A percentile compares a stretch with the other conserved stretches of the same genome.
phyloP scores from a whole-genome alignment of 257 asterid genomes.

The Solanum etuberosum region DNA sequence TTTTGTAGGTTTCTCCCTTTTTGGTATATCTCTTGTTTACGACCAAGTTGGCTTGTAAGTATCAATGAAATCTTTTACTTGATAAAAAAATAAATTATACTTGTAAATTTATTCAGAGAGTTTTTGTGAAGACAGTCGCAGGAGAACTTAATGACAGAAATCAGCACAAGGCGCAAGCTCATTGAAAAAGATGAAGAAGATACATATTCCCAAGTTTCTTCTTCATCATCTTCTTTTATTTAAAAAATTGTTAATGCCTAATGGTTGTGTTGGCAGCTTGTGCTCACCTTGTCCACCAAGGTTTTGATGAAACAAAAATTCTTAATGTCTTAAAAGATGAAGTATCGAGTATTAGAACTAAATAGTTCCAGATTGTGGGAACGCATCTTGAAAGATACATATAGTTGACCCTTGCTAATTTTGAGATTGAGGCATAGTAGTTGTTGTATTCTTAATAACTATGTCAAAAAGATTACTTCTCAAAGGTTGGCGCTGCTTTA shows the following conservation, averaged over 20 bases:
- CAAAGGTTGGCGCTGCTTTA: not conserved
- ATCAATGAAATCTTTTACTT: not conserved
- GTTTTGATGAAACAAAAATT: not conserved
- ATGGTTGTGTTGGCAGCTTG: not conserved
- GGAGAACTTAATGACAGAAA: not conserved
- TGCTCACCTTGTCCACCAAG: not conserved
- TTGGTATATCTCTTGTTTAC: not conserved
- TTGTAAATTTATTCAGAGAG: not conserved
- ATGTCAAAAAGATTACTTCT: not conserved
- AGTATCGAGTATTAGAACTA: not conserved
- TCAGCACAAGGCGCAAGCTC: not conserved
- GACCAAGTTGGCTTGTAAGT: not conserved
- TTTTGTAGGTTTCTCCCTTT: not conserved
- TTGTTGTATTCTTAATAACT: not conserved
- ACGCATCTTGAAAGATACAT: not conserved
- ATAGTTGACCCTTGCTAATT: not conserved
- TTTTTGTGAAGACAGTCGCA: not conserved
- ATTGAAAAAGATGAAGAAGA: not conserved
- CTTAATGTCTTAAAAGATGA: not conserved
- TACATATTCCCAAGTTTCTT: not conserved
- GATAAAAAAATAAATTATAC: not conserved
- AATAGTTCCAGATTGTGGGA: not conserved
- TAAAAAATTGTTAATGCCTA: not conserved
- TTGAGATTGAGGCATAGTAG: not conserved
- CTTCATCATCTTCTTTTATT: not conserved